A percentile compares a stretch with the other conserved stretches of the same genome.
These are phyloP conservation scores for Penicillium paxilli DNA, from an alignment of 495 filamentous ascomycete species.

Conservation along the genomic window DNA sequence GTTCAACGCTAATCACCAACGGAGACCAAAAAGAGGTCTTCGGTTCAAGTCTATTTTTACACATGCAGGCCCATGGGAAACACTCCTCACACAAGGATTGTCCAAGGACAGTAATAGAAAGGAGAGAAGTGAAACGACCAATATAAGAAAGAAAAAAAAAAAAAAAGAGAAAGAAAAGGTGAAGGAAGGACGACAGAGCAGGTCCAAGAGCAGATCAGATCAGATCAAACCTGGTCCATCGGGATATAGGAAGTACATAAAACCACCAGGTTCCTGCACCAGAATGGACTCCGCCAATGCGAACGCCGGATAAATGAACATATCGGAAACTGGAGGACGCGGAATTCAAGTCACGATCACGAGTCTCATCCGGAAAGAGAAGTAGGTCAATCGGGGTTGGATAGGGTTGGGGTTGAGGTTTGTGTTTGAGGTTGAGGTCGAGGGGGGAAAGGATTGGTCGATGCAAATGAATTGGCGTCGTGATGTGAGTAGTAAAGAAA, in stretches of 20 bases:
- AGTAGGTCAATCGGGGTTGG: too few relatives aligned
- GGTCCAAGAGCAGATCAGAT: slow-evolving; percentile 6
- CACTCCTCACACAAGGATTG: slow-evolving; percentile 14
- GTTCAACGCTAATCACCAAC: slow-evolving; percentile 44
- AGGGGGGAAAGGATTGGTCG: slow-evolving; percentile 4
- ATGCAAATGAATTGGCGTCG: slow-evolving; percentile 25
- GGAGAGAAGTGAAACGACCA: slow-evolving; percentile 15
- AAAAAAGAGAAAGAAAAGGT: too few relatives aligned
- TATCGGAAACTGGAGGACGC: slow-evolving; percentile 26
- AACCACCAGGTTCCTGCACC: slow-evolving; percentile 28
- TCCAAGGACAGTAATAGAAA: slow-evolving; percentile 1
- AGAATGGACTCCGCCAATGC: slow-evolving; percentile 32
- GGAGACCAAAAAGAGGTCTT: slow-evolving; percentile 27
- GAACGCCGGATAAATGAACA: slow-evolving; percentile 34
- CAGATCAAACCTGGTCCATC: too few relatives aligned
- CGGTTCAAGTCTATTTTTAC: slow-evolving; percentile 48
- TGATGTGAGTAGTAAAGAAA: slow-evolving; percentile 14
- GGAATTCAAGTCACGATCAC: slow-evolving; percentile 24
- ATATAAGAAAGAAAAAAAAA: slow-evolving; percentile 15
- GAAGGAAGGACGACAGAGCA: slow-evolving; percentile 16
- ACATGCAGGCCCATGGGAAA: slow-evolving; percentile 31
- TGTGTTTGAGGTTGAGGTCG: slow-evolving; percentile 3
- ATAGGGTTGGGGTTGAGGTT: too few relatives aligned
- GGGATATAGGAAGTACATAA: slow-evolving; percentile 28
- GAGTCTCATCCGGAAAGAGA: slow-evolving; percentile 23